Base-by-base conservation (phyloP, 768 basidiomycete genomes). In the Calocybe gangraenosa region DNA sequence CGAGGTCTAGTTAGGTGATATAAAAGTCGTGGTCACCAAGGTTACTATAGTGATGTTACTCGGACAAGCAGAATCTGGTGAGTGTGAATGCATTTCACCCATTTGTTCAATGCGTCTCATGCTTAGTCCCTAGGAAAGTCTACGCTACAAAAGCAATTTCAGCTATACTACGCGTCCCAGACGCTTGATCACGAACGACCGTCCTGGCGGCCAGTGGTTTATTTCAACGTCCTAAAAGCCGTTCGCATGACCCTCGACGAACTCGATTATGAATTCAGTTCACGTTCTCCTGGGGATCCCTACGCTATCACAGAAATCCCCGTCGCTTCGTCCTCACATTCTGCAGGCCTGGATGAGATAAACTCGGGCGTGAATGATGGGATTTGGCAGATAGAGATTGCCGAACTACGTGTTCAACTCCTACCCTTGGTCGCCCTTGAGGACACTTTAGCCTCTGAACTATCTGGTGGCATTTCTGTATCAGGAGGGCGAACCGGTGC, bases 131-230 rank as follows among this genome's bases (percentile, higher is more conserved):
- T 28, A 65, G 87, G 87, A 30, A 92, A 92, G 64, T 88, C 87
- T 2, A 91, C 89, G 2, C 71, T 91, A 10, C 85, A 84, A 57
- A 90, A 90, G 57, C 87, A 91, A 61, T 87, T 91, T 57, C 87
- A 91, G 57, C 71, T 90, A 0, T 84, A 81, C 64, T 88, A 89
- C 56, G 81, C 87, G 7, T 81, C 84, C 2, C 72, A 76, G 46
- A 68, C 81, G 0, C 75, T 91, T 28, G 84, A 90, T 35, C 66
- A 71, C 40, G 84, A 86, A 65, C 80, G 84, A 18, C 75, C 81
- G 0, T 79, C 78, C 3, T 92, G 90, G 89, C 75, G 79, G 15
- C 80, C 85, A 2, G 81, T 90, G 22, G 82, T 92, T 22, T 88
- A 87, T 65, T 83, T 87, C 69, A 92, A 92, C 66, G 72, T 91